Evolutionary conservation across 1,139 yeast genomes (phyloP).

Genomic region (Yamadazyma friedrichii): DNA sequence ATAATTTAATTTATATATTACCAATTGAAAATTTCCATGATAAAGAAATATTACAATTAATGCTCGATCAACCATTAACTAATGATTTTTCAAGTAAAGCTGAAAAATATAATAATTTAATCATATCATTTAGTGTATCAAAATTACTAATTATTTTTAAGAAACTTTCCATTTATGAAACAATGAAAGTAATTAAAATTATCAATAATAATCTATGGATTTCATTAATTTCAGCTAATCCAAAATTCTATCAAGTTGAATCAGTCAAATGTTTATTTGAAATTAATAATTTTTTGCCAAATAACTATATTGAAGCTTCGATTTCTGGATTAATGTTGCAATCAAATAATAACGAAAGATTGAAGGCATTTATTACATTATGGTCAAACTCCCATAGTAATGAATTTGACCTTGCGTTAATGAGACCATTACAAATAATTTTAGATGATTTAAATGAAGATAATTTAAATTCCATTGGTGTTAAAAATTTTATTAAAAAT

Average conservation of each 20-base stretch:
- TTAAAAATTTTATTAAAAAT: slow-evolving; percentile 57
- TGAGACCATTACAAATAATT: slow-evolving; percentile 65
- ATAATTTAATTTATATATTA: slow-evolving; percentile 28
- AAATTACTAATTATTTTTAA: slow-evolving; percentile 40
- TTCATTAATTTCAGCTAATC: slow-evolving; percentile 42
- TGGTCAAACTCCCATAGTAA: slow-evolving; percentile 58
- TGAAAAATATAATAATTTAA: slow-evolving; percentile 17
- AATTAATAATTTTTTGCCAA: slow-evolving; percentile 25
- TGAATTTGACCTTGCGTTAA: slow-evolving; percentile 48
- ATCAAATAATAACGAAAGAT: slow-evolving; percentile 34
- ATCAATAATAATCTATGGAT: slow-evolving; percentile 47
- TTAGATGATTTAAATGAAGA: slow-evolving; percentile 58
- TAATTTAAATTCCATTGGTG: slow-evolving; percentile 42
- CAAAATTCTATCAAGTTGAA: slow-evolving; percentile 58
- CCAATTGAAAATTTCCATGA: slow-evolving; percentile 13
- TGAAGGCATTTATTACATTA: slow-evolving; percentile 51
- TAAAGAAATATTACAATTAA: slow-evolving; percentile 25
- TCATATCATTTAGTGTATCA: slow-evolving; percentile 46
- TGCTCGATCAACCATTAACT: slow-evolving; percentile 23
- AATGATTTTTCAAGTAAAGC: slow-evolving; percentile 10
- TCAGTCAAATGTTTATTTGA: slow-evolving; percentile 53
- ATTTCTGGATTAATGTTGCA: slow-evolving; percentile 46
- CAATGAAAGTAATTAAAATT: slow-evolving; percentile 20
- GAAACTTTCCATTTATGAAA: slow-evolving; percentile 23
- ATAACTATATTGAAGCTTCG: slow-evolving; percentile 57